These are phyloP conservation scores for Misopates orontium DNA, from an alignment of 257 asterid species.

Conservation along the genomic window DNA sequence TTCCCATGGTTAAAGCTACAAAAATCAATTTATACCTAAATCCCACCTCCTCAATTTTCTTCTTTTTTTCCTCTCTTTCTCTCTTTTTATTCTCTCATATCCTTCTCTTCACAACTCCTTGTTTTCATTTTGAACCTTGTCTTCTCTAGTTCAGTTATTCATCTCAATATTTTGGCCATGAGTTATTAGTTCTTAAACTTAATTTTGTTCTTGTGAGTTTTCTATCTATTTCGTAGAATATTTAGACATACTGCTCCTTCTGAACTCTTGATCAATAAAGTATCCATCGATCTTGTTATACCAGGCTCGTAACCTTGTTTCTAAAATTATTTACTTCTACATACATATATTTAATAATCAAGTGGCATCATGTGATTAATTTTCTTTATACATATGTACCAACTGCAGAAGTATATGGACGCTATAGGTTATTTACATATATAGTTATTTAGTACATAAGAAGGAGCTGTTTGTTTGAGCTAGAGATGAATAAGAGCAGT, in stretches of 20 bases:
- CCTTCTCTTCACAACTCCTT: not conserved
- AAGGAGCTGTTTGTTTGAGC: not conserved
- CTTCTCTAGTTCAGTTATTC: not conserved
- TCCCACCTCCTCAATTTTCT: conserved; percentile 31
- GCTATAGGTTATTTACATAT: too few relatives aligned
- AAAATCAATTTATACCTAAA: conserved; percentile 41
- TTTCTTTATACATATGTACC: conserved; percentile 6
- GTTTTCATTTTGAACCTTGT: not conserved
- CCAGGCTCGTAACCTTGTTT: too few relatives aligned
- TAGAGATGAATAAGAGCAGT: conserved; percentile 56
- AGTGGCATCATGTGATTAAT: not conserved
- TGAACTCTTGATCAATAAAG: too few relatives aligned
- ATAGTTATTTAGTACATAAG: not conserved
- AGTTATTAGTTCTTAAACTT: conserved; percentile 19
- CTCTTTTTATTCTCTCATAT: not conserved
- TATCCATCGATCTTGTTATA: too few relatives aligned
- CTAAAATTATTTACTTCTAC: not conserved
- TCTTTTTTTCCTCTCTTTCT: conserved; percentile 23
- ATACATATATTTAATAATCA: not conserved
- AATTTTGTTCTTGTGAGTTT: not conserved
- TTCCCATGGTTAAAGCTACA: conserved; percentile 47
- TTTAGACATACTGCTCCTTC: too few relatives aligned
- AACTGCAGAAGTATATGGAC: not conserved
- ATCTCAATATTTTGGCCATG: not conserved
- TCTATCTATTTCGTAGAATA: not conserved